Evolutionary conservation across 352 stramenopile genomes (phyloP).

Genomic region (Pythium brachiatum): DNA sequence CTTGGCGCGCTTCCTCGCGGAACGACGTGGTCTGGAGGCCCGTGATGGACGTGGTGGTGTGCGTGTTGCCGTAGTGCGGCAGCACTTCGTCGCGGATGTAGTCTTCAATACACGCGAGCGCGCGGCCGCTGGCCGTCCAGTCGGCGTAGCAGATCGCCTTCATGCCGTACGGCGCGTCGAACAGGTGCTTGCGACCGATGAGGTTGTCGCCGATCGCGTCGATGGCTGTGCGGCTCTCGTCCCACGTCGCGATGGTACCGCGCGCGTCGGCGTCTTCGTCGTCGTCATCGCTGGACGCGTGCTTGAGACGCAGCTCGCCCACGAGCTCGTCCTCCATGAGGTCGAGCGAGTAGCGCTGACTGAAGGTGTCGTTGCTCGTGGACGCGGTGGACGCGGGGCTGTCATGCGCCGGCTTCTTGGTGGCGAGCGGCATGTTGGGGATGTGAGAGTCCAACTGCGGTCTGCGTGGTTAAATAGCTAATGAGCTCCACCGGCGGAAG

Average conservation of each 20-base stretch:
- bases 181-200: conserved; percentile 28
- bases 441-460: neutral
- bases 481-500: conserved; percentile 1
- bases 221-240: conserved; percentile 17
- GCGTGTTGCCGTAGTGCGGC: conserved; percentile 95
- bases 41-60: conserved; percentile 81
- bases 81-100: conserved; percentile 82
- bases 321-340: conserved; percentile 21
- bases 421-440: neutral
- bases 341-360: conserved; percentile 22
- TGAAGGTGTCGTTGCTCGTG: conserved; percentile 15
- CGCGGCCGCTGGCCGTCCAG: conserved; percentile 86
- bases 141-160: conserved; percentile 86
- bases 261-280: conserved; percentile 8
- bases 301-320: conserved; percentile 18
- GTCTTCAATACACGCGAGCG: conserved; percentile 81
- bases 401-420: conserved; percentile 6
- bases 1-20: conserved; percentile 88
- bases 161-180: conserved; percentile 43
- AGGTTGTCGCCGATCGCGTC: conserved; percentile 28
- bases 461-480: conserved; percentile 7
- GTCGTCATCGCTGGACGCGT: neutral
- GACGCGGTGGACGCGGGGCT: conserved; percentile 8
- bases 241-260: conserved; percentile 16
- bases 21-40: conserved; percentile 83